phyloP scores from a whole-genome alignment of 169 alveolate species.

The Plasmodium vinckei region DNA sequence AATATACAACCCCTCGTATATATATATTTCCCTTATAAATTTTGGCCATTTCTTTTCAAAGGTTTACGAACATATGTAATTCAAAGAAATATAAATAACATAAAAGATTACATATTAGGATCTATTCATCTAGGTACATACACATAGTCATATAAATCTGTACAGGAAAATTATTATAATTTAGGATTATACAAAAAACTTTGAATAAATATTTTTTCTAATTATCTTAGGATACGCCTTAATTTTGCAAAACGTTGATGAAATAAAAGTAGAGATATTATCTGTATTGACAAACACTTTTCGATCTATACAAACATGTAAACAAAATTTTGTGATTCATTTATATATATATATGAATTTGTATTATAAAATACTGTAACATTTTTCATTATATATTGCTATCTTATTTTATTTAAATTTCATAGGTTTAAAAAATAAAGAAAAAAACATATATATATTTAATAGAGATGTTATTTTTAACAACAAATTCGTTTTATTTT shows the following conservation, averaged over 20 bases:
- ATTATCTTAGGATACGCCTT: slow-evolving; percentile 60
- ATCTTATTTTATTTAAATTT: slow-evolving; percentile 7
- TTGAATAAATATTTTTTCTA: not conserved
- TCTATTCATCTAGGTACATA: slow-evolving; percentile 58
- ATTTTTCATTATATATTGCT: not conserved
- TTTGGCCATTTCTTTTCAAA: not conserved
- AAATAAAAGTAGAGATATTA: slow-evolving; percentile 39
- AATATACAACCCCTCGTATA: not conserved
- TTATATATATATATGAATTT: not conserved
- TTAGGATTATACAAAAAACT: not conserved
- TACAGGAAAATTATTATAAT: not conserved
- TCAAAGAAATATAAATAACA: slow-evolving; percentile 14
- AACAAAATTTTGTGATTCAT: not conserved
- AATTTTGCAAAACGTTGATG: slow-evolving; percentile 52
- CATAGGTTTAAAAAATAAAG: slow-evolving; percentile 64
- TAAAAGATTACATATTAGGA: slow-evolving; percentile 49
- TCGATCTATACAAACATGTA: slow-evolving; percentile 73
- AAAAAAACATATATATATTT: slow-evolving; percentile 61
- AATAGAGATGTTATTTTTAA: slow-evolving; percentile 51
- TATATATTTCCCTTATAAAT: not conserved
- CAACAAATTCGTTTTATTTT: slow-evolving; percentile 56
- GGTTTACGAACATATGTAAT: slow-evolving; percentile 46
- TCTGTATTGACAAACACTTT: slow-evolving; percentile 67
- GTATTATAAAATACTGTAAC: not conserved
- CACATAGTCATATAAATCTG: slow-evolving; percentile 4